A percentile compares a stretch with the other conserved stretches of the same genome.
Evolutionary conservation across 129 eudicot genomes (phyloP).

Genomic region (Rutidosis leptorrhynchoides): DNA sequence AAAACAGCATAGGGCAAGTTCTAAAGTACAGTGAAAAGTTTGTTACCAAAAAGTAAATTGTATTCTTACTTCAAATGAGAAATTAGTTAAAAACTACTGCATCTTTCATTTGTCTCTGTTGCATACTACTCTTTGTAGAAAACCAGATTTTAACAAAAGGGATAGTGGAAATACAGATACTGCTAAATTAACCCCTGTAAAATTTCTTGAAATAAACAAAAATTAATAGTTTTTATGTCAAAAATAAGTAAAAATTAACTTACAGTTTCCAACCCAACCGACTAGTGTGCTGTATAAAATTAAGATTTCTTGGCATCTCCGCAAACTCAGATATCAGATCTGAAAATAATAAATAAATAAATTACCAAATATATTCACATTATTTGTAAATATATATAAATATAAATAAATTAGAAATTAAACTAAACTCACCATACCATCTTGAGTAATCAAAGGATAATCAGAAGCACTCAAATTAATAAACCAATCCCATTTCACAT

Average conservation of each 20-base stretch:
- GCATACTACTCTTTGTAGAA: neutral
- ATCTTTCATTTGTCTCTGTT: neutral
- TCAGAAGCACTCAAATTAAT: slow-evolving; percentile 98
- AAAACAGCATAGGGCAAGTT: too few relatives aligned
- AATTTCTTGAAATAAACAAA: slow-evolving; percentile 51
- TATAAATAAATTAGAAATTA: neutral
- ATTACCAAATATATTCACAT: neutral
- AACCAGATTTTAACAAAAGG: neutral
- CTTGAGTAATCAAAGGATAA: slow-evolving; percentile 96
- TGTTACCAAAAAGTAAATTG: neutral
- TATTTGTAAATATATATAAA: neutral
- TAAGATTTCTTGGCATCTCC: slow-evolving; percentile 67
- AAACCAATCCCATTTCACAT: slow-evolving; percentile 86
- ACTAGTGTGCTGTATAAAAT: slow-evolving; percentile 80
- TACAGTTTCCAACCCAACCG: slow-evolving; percentile 93
- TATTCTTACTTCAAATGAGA: neutral
- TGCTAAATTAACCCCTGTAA: neutral
- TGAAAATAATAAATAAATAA: slow-evolving; percentile 34
- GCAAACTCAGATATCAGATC: slow-evolving; percentile 91
- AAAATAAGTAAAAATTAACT: slow-evolving; percentile 13
- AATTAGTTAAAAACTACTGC: too few relatives aligned
- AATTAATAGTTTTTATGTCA: neutral
- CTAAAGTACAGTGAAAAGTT: too few relatives aligned
- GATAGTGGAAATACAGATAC: neutral
- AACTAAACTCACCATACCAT: slow-evolving; percentile 92